Conservation (phyloP, 1,139 yeast species). For the Saccharomyces pastorianus region DNA sequence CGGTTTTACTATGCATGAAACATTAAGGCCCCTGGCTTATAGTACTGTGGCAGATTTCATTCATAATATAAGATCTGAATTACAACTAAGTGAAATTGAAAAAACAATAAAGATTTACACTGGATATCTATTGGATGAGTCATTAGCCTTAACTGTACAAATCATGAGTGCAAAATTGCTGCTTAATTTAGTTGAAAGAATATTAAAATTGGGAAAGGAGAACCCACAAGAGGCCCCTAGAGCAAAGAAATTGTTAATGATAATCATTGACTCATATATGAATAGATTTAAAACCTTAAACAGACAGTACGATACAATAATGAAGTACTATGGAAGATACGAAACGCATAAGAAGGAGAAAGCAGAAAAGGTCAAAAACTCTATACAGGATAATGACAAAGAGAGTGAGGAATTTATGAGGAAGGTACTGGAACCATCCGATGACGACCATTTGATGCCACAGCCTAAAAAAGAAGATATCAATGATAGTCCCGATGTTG, state of each 20-base stretch:
- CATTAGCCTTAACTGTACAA: conserved; percentile 84
- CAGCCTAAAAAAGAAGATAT: conserved; percentile 11
- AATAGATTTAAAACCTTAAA: conserved; percentile 73
- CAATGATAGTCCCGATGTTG: conserved; percentile 3
- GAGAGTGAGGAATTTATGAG: conserved; percentile 25
- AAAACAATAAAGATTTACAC: conserved; percentile 82
- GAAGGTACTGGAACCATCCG: conserved; percentile 6
- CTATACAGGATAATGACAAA: conserved; percentile 19
- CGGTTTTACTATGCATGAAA: conserved; percentile 85
- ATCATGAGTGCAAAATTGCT: conserved; percentile 93
- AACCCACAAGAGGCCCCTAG: conserved; percentile 67
- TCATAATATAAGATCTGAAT: conserved; percentile 81
- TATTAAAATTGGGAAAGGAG: conserved; percentile 67
- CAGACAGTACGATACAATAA: conserved; percentile 58
- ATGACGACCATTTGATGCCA: conserved; percentile 18
- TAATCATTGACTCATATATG: conserved; percentile 81
- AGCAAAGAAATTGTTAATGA: conserved; percentile 56
- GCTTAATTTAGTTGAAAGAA: conserved; percentile 79
- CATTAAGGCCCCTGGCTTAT: conserved; percentile 81
- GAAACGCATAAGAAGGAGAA: conserved; percentile 34
- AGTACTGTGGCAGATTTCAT: conserved; percentile 94
- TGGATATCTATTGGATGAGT: conserved; percentile 68
- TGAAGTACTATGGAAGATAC: conserved; percentile 52
- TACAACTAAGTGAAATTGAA: conserved; percentile 79
- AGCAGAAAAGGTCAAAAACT: conserved; percentile 16